Base-by-base conservation (phyloP, 139 green algal species). In the Zygnema cylindricum region DNA sequence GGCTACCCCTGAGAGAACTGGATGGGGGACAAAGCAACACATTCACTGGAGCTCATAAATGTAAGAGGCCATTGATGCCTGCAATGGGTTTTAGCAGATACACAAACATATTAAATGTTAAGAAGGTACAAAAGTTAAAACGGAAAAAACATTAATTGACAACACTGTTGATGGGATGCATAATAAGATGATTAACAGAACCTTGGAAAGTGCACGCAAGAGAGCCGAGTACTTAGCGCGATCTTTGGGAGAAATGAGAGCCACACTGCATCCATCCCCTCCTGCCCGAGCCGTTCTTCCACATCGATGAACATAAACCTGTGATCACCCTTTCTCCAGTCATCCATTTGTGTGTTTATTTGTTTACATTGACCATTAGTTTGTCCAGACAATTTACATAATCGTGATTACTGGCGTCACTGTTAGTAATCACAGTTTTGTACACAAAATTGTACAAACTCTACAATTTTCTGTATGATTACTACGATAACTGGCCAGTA, bases 261-360 rank as follows among this genome's bases (percentile, higher is more conserved):
- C 92, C 0, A 98, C 84, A 81, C 87, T 89, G 21, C 96, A 79
- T 30, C 97, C 97, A 42, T 97, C 94, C 0, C 49, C 86, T 0
- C 87, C 90, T 0, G 92, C 95, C n/a, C 97, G 92, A 0, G 94
- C 97, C 1, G 97, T 99, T 41, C 97, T 95, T 33, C 96, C 96
- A 33, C 88, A 95, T 30, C 98, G 93, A 91, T 99, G 98, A 86
- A 99, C 98, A 91, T 99, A 99, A 0, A 95, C 94, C 93, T 99
- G 96, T 71, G 0, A 54, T 1, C 7, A 55, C 23, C 32, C 82
- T n/a, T n/a, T n/a, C n/a, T n/a, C n/a, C n/a, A n/a, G n/a, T n/a
- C n/a, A n/a, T n/a, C n/a, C n/a, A n/a, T n/a, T n/a, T n/a, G n/a
- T n/a, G n/a, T n/a, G n/a, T n/a, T n/a, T n/a, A n/a, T n/a, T n/a